Percentiles rank a stretch among this genome's conserved stretches.
Evolutionary conservation across 306 rosid species (phyloP).

Genomic region (Begonia fuchsioides): DNA sequence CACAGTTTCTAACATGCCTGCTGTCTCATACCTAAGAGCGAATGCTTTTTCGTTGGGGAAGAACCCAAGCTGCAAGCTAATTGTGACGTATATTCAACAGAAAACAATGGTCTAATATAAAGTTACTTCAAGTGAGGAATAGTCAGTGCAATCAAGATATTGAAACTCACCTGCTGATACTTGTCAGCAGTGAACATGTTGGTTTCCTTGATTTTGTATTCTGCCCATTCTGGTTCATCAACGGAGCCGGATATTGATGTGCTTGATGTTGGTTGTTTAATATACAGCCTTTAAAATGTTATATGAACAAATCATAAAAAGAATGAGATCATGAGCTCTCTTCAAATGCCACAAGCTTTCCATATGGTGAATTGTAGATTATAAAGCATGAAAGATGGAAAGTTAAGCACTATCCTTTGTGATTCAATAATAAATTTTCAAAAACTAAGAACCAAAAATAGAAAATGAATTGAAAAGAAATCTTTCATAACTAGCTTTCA

Average conservation of each 20-base stretch:
- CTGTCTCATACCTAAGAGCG: slow-evolving; percentile 87
- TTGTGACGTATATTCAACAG: slow-evolving; percentile 43
- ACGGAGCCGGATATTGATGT: slow-evolving; percentile 42
- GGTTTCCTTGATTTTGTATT: slow-evolving; percentile 89
- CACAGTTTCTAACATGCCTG: slow-evolving; percentile 84
- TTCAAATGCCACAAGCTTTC: not conserved
- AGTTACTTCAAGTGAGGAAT: not conserved
- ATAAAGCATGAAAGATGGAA: not conserved
- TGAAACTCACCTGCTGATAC: slow-evolving; percentile 79
- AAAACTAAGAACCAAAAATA: too few species aligned
- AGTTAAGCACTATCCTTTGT: too few species aligned
- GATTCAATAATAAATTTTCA: too few species aligned
- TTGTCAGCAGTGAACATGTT: slow-evolving; percentile 86
- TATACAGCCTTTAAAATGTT: slow-evolving; percentile 46
- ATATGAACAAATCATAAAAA: slow-evolving; percentile 1
- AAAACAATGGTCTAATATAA: slow-evolving; percentile 23
- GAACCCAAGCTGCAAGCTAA: slow-evolving; percentile 94
- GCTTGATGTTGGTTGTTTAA: slow-evolving; percentile 55
- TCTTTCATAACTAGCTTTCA: too few species aligned
- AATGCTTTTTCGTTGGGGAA: slow-evolving; percentile 80
- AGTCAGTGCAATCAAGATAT: too few species aligned
- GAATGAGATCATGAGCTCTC: not conserved
- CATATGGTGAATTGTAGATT: not conserved
- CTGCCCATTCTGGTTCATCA: slow-evolving; percentile 68
- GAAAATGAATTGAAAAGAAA: too few species aligned